These are phyloP conservation scores for Pseudogymnoascus sp. DNA, from an alignment of 2,329 filamentous ascomycete species.

Conservation along the genomic window DNA sequence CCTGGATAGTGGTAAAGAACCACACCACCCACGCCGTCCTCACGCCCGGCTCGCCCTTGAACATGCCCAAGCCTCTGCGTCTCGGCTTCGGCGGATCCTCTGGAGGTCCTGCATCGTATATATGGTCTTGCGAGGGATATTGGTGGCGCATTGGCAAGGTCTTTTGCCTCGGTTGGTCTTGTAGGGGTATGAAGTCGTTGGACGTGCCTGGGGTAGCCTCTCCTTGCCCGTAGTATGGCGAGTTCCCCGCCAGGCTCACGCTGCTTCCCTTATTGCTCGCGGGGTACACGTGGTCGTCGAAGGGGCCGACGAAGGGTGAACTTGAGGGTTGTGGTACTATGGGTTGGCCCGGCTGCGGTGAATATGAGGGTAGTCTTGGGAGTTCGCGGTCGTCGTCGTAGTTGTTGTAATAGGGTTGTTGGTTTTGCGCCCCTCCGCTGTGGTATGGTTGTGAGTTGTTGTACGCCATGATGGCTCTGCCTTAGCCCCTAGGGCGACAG, in stretches of 20 bases:
- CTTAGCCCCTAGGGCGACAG: not conserved
- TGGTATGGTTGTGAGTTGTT: slow-evolving; percentile 10
- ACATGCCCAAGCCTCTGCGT: slow-evolving; percentile 49
- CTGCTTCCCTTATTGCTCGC: not conserved
- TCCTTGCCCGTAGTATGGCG: slow-evolving; percentile 45
- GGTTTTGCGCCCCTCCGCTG: slow-evolving; percentile 11
- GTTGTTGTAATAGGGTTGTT: slow-evolving; percentile 16
- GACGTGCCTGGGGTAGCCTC: slow-evolving; percentile 27
- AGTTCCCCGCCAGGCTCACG: slow-evolving; percentile 31
- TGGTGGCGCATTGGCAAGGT: slow-evolving; percentile 20
- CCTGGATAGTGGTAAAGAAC: slow-evolving; percentile 64
- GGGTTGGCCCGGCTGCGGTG: slow-evolving; percentile 17
- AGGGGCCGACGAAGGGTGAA: slow-evolving; percentile 56
- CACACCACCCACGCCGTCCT: slow-evolving; percentile 73
- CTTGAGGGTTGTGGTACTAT: slow-evolving; percentile 25
- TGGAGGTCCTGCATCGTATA: slow-evolving; percentile 46
- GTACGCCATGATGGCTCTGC: slow-evolving; percentile 1
- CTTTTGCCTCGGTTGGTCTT: slow-evolving; percentile 36
- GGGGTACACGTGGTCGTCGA: slow-evolving; percentile 60
- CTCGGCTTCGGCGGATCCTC: slow-evolving; percentile 22
- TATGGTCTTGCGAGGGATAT: slow-evolving; percentile 43
- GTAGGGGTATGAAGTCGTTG: slow-evolving; percentile 49
- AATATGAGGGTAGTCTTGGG: slow-evolving; percentile 6
- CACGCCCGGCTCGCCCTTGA: slow-evolving; percentile 24
- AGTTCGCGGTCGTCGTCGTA: slow-evolving; percentile 9